Conservation (phyloP, 2,329 filamentous ascomycete species). For the Botrytis hyacinthi region DNA sequence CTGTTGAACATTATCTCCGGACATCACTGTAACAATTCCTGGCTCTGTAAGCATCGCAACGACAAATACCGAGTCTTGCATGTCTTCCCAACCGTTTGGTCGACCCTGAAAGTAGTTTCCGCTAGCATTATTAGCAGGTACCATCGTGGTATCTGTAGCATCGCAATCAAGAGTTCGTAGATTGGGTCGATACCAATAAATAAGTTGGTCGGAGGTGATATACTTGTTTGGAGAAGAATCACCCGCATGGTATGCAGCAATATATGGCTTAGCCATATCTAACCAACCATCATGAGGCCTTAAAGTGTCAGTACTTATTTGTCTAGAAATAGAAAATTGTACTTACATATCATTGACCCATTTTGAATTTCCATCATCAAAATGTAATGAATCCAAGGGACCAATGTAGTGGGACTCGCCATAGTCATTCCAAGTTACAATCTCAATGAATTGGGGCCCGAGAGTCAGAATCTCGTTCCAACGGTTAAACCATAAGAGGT, state of each 20-base stretch:
- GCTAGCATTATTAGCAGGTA: conserved; percentile 25
- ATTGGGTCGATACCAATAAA: conserved; percentile 45
- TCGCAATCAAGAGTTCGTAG: conserved; percentile 36
- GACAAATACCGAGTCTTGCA: conserved; percentile 34
- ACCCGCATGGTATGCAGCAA: conserved; percentile 29
- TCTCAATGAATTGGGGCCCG: conserved; percentile 45
- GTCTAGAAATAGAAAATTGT: neutral
- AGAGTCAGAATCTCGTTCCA: conserved; percentile 44
- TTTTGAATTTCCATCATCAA: conserved; percentile 40
- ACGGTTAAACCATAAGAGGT: conserved; percentile 42
- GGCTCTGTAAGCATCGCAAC: conserved; percentile 34
- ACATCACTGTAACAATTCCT: conserved; percentile 35
- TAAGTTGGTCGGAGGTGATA: conserved; percentile 36
- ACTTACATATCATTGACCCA: conserved; percentile 36
- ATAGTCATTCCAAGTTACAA: conserved; percentile 51
- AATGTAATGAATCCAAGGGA: conserved; percentile 42
- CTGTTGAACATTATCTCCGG: conserved; percentile 31
- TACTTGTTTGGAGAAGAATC: conserved; percentile 23
- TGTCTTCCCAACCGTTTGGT: conserved; percentile 36
- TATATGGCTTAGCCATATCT: conserved; percentile 32
- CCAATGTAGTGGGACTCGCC: conserved; percentile 54
- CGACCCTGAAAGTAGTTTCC: conserved; percentile 32
- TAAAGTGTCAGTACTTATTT: neutral
- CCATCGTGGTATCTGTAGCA: conserved; percentile 38
- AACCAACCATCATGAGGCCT: conserved; percentile 50